Conservation (phyloP, 805 yeast genomes). For the Candida chauliodis region DNA sequence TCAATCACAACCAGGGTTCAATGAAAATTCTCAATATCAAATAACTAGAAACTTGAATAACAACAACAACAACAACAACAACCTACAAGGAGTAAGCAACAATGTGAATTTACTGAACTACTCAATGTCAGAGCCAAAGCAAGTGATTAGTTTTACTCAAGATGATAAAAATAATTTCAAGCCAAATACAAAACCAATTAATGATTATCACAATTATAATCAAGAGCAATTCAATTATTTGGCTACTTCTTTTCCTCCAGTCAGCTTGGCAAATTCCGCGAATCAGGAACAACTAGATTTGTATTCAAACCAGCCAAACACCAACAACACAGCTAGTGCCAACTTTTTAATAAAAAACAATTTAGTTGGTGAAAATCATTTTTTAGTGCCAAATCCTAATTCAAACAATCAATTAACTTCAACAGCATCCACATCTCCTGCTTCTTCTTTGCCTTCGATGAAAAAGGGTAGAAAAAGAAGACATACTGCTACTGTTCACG, state of each 20-base stretch:
- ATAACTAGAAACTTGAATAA: neutral
- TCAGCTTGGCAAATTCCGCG: neutral
- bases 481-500: slow-evolving; percentile 18
- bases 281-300: neutral
- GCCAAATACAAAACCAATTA: neutral
- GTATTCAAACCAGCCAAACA: neutral
- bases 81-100: neutral
- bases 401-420: slow-evolving; percentile 1
- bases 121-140: slow-evolving; percentile 1
- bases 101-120: neutral
- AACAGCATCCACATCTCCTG: neutral
- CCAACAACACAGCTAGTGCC: neutral
- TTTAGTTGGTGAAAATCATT: no score
- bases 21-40: neutral
- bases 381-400: slow-evolving; percentile 11
- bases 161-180: neutral
- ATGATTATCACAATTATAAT: neutral
- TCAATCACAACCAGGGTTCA: neutral
- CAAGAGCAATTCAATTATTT: slow-evolving; percentile 6
- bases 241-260: slow-evolving; percentile 4
- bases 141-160: neutral
- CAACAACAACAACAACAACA: neutral
- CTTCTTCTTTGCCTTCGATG: neutral
- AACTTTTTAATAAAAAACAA: neutral
- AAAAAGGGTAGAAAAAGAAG: slow-evolving; percentile 13